Evolutionary conservation across 2,329 filamentous ascomycete species (phyloP).

Genomic region (Davidsoniella virescens): DNA sequence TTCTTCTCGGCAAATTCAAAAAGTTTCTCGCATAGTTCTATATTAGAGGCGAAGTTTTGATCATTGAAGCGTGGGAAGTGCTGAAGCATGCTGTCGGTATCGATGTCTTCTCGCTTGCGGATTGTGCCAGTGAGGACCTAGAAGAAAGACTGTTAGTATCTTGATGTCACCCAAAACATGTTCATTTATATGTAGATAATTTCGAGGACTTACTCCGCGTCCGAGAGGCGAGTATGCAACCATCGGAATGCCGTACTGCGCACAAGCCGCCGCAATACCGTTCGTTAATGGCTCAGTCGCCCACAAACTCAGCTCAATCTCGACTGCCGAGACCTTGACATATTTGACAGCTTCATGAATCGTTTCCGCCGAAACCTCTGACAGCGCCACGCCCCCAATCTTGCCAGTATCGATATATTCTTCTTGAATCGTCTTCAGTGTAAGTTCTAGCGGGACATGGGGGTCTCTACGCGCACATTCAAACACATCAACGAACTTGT

Average conservation of each 20-base stretch:
- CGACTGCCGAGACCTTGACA: slow-evolving; percentile 30
- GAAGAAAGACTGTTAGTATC: slow-evolving; percentile 14
- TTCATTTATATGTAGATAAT: background rate
- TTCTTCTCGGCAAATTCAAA: slow-evolving; percentile 43
- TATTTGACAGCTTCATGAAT: slow-evolving; percentile 31
- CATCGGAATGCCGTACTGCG: slow-evolving; percentile 49
- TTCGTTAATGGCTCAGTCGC: slow-evolving; percentile 31
- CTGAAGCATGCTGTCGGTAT: slow-evolving; percentile 30
- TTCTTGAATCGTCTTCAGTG: slow-evolving; percentile 27
- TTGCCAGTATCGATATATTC: slow-evolving; percentile 36
- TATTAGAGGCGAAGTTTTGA: slow-evolving; percentile 46
- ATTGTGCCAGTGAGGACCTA: slow-evolving; percentile 38
- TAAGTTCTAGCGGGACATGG: slow-evolving; percentile 27
- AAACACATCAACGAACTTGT: slow-evolving; percentile 45
- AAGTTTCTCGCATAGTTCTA: slow-evolving; percentile 42
- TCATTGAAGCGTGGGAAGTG: slow-evolving; percentile 42
- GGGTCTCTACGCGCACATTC: slow-evolving; percentile 41
- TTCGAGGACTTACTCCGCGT: slow-evolving; percentile 25
- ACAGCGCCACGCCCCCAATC: slow-evolving; percentile 34
- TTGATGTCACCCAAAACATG: background rate
- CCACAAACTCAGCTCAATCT: slow-evolving; percentile 38
- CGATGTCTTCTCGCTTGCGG: slow-evolving; percentile 37
- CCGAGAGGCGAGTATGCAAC: slow-evolving; percentile 60
- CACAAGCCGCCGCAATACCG: slow-evolving; percentile 37
- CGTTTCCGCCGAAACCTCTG: slow-evolving; percentile 33